Evolutionary conservation across 2,329 filamentous ascomycete species (phyloP).

Genomic region (Microcyclosporella mali): DNA sequence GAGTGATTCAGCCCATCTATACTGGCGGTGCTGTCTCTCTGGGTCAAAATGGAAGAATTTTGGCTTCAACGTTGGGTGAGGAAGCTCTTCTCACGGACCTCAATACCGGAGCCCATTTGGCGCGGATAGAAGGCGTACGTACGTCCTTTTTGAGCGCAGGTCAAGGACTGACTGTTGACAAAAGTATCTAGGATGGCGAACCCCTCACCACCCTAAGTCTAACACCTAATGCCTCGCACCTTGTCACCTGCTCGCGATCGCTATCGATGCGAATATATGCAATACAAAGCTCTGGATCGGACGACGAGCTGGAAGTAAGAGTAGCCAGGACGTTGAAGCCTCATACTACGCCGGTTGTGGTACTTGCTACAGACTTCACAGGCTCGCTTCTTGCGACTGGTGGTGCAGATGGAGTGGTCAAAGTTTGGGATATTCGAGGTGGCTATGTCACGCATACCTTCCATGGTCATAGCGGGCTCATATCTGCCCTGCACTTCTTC

Average conservation of each 20-base stretch:
- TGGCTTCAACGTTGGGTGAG: conserved; percentile 86
- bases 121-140: conserved; percentile 77
- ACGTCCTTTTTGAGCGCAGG: conserved; percentile 11
- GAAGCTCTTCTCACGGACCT: conserved; percentile 84
- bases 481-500: conserved; percentile 90
- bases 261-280: conserved; percentile 89
- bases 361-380: conserved; percentile 76
- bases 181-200: conserved; percentile 51
- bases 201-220: conserved; percentile 71
- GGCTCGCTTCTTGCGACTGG: conserved; percentile 88
- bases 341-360: conserved; percentile 82
- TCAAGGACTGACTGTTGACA: conserved; percentile 36
- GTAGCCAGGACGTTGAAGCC: conserved; percentile 79
- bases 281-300: conserved; percentile 54
- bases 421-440: conserved; percentile 89
- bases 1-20: conserved; percentile 86
- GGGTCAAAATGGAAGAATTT: conserved; percentile 70
- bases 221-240: conserved; percentile 78
- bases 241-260: conserved; percentile 90
- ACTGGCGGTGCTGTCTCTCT: conserved; percentile 84
- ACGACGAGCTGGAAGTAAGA: conserved; percentile 56
- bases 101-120: conserved; percentile 72
- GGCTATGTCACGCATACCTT: conserved; percentile 95
- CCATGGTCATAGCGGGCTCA: conserved; percentile 81
- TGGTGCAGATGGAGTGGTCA: conserved; percentile 85